Evolutionary conservation across 345 rosid species (phyloP).

Genomic region (Populus deltoides): DNA sequence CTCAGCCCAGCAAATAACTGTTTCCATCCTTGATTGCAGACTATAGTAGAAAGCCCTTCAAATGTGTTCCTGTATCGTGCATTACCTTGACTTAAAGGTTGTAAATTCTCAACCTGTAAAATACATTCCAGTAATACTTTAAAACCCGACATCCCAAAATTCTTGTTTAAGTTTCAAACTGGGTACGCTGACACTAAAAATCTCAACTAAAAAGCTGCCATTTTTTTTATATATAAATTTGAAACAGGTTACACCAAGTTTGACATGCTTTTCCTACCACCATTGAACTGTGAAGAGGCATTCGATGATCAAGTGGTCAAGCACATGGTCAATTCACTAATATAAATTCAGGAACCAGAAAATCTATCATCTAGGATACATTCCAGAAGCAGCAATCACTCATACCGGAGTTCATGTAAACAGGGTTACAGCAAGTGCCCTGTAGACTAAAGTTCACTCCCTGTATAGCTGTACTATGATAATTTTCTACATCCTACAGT

Average conservation of each 20-base stretch:
- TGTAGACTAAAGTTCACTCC: not conserved
- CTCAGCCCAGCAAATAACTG: slow-evolving; percentile 96
- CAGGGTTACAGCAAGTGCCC: not conserved
- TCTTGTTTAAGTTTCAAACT: not conserved
- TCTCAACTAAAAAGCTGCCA: not conserved
- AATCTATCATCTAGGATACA: not conserved
- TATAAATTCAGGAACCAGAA: not conserved
- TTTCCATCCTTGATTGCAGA: slow-evolving; percentile 80
- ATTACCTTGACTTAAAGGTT: slow-evolving; percentile 43
- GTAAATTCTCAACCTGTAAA: slow-evolving; percentile 74
- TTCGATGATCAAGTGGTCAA: not conserved
- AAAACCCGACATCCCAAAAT: not conserved
- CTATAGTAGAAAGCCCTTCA: slow-evolving; percentile 66
- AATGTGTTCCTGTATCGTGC: slow-evolving; percentile 60
- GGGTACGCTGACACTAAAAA: not conserved
- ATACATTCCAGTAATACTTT: slow-evolving; percentile 4
- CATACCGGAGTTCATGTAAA: not conserved
- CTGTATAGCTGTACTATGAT: not conserved
- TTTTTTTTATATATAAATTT: not conserved
- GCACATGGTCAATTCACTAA: not conserved
- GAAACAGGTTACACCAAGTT: not conserved
- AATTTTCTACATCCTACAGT: not conserved
- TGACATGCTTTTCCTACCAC: not conserved
- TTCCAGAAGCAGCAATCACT: not conserved
- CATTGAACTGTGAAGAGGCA: not conserved